A percentile compares a stretch with the other conserved stretches of the same genome.
phyloP scores from a whole-genome alignment of 2,329 filamentous ascomycete genomes.

The Truncatella angustata region DNA sequence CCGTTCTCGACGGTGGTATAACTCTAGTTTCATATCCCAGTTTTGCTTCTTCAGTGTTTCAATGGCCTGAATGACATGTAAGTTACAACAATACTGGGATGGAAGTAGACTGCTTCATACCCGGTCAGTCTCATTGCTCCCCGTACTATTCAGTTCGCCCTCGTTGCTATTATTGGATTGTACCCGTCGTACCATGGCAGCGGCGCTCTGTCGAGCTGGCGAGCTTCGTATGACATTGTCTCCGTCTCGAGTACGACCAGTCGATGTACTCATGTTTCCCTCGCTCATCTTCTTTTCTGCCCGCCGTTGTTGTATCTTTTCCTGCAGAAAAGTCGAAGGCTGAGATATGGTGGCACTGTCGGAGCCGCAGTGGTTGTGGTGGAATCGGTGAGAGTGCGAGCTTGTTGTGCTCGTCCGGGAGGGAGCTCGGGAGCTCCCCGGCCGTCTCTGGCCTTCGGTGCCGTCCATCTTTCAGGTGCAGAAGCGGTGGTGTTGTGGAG shows the following conservation, averaged over 20 bases:
- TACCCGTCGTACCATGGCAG: conserved; percentile 36
- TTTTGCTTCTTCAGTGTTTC: conserved; percentile 69
- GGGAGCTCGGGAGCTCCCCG: conserved; percentile 36
- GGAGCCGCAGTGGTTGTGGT: conserved; percentile 37
- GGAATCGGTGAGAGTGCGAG: conserved; percentile 38
- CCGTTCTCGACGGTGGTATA: conserved; percentile 67
- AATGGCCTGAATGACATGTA: conserved; percentile 8
- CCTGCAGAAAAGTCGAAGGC: conserved; percentile 53
- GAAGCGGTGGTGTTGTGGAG: neutral
- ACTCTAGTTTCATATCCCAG: conserved; percentile 72
- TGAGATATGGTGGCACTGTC: conserved; percentile 27
- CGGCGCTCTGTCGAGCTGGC: conserved; percentile 31
- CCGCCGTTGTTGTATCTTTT: conserved; percentile 51
- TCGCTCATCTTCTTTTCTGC: conserved; percentile 45
- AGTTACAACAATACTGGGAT: conserved; percentile 7
- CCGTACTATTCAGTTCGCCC: conserved; percentile 54
- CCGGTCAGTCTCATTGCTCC: conserved; percentile 67
- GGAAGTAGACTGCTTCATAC: conserved; percentile 36
- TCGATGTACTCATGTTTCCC: conserved; percentile 34
- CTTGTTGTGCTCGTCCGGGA: conserved; percentile 43
- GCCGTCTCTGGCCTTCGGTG: conserved; percentile 22
- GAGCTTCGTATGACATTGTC: conserved; percentile 33
- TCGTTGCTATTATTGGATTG: conserved; percentile 41
- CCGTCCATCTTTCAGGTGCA: conserved; percentile 4
- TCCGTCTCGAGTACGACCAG: conserved; percentile 36